Percentiles rank a stretch among this genome's conserved stretches.
These are phyloP conservation scores for Aphanomyces euteiches DNA, from an alignment of 352 stramenopile genomes.

Conservation along the genomic window DNA sequence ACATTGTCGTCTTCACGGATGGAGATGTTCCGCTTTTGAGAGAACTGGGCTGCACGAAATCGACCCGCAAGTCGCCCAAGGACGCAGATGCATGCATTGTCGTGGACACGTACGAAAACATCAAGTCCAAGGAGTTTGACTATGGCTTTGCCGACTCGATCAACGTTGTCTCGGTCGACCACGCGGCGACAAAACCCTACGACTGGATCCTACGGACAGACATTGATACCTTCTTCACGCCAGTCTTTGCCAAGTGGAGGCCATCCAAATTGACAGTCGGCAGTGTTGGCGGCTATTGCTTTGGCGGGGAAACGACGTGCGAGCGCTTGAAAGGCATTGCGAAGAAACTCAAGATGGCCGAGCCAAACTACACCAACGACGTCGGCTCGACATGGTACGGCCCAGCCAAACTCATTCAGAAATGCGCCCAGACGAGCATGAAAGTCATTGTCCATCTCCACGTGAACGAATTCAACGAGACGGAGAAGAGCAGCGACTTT, in stretches of 20 bases:
- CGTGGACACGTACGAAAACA: not conserved
- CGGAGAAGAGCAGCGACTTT: not conserved
- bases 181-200: not conserved
- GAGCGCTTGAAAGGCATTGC: too few relatives aligned
- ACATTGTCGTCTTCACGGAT: constrained; percentile 26
- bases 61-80: not conserved
- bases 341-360: too few relatives aligned
- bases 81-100: constrained; percentile 19
- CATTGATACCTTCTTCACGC: constrained; percentile 5
- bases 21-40: not conserved
- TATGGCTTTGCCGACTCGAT: constrained; percentile 6
- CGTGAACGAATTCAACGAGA: not conserved
- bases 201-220: constrained; percentile 4
- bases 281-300: not conserved
- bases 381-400: not conserved
- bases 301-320: not conserved
- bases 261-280: not conserved
- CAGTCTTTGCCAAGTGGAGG: not conserved
- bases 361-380: not conserved
- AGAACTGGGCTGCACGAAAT: constrained; percentile 1
- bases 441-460: not conserved
- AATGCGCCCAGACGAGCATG: not conserved
- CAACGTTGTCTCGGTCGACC: not conserved
- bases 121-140: not conserved
- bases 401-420: not conserved